These are phyloP conservation scores for Eimeria necatrix DNA, from an alignment of 169 alveolate species.

Conservation along the genomic window DNA sequence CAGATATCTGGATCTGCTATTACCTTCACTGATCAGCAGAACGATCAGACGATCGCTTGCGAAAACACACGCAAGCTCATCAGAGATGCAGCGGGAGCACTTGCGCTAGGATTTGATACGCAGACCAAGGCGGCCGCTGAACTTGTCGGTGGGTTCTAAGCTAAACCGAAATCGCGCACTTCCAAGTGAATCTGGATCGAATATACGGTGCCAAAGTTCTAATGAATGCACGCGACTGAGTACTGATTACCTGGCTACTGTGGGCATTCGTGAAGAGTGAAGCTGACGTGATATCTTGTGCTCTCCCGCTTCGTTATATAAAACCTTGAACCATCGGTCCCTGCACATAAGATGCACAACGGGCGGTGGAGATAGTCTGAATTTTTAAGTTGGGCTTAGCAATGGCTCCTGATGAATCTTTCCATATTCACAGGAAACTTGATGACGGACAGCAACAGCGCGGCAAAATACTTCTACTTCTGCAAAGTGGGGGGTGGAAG, in stretches of 20 bases:
- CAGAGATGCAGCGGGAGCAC: neutral
- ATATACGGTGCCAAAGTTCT: too few species aligned
- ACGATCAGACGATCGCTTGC: neutral
- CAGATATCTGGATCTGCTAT: neutral
- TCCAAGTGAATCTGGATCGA: too few species aligned
- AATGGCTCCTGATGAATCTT: conserved; percentile 95
- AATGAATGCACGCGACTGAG: too few species aligned
- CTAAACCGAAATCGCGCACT: too few species aligned
- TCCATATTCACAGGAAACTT: conserved; percentile 96
- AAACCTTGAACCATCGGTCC: neutral
- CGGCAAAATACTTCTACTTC: conserved; percentile 98
- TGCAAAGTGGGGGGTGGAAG: conserved; percentile 96
- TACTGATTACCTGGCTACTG: neutral
- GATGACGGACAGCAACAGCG: conserved; percentile 97
- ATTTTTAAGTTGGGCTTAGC: conserved; percentile 89
- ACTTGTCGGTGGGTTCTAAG: conserved; percentile 36
- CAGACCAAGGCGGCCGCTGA: conserved; percentile 68
- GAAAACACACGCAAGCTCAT: neutral
- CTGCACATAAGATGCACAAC: neutral
- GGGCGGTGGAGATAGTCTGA: neutral
- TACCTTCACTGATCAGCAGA: neutral
- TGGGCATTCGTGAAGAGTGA: neutral
- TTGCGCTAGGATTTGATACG: conserved; percentile 64
- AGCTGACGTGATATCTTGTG: too few species aligned
- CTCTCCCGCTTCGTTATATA: too few species aligned